Percentiles rank a stretch among this genome's conserved stretches.
Evolutionary conservation across 768 basidiomycete genomes (phyloP).

Genomic region (Suillus alpinus): DNA sequence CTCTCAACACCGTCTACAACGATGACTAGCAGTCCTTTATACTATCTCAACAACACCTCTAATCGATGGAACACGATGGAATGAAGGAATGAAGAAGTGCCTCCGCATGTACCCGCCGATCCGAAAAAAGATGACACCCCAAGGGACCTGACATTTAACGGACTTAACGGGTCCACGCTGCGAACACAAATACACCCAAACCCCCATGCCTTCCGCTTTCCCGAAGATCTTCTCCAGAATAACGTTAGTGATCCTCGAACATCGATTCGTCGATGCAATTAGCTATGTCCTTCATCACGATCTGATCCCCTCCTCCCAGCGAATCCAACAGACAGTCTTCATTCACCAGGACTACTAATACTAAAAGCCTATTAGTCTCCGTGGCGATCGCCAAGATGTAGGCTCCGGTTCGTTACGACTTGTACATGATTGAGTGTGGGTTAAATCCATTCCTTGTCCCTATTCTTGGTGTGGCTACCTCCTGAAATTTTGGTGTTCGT

Average conservation of each 20-base stretch:
- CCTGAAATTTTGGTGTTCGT: neutral
- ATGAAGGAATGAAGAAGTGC: conserved; percentile 10
- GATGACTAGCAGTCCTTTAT: neutral
- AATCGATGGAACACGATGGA: conserved; percentile 2
- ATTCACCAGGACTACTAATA: neutral
- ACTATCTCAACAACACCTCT: neutral
- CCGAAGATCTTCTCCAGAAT: conserved; percentile 1
- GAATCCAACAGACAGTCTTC: neutral
- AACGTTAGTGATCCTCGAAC: conserved; percentile 6
- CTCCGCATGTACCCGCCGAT: conserved; percentile 12
- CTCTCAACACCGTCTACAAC: conserved; percentile 6
- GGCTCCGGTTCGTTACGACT: conserved; percentile 1
- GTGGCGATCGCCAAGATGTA: conserved; percentile 5
- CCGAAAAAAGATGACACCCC: conserved; percentile 19
- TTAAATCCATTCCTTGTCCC: neutral
- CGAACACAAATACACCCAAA: conserved; percentile 12
- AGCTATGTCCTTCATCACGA: neutral
- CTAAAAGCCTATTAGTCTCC: neutral
- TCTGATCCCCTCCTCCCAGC: neutral
- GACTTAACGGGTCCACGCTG: conserved; percentile 15
- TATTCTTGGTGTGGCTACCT: neutral
- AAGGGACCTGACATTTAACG: conserved; percentile 19
- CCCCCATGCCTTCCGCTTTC: conserved; percentile 1
- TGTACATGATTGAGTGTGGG: neutral
- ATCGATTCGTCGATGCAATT: conserved; percentile 6